These are phyloP conservation scores for Aspergillaceae sp. DNA, from an alignment of 2,329 filamentous ascomycete species.

Conservation along the genomic window DNA sequence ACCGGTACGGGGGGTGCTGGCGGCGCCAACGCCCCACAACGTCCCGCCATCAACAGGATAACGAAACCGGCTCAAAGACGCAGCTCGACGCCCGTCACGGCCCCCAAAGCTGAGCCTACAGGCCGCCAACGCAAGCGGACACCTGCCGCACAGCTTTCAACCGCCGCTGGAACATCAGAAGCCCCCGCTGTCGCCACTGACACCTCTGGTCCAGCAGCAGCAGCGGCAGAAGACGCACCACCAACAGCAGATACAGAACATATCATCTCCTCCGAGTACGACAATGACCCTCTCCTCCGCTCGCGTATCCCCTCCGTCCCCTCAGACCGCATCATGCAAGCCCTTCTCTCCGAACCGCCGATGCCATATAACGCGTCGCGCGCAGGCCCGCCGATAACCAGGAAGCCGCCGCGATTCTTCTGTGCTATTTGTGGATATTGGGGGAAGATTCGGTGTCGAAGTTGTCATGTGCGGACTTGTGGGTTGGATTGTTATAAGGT, in stretches of 20 bases:
- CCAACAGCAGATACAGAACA: conserved; percentile 2
- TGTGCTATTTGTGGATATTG: conserved; percentile 45
- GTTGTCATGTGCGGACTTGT: conserved; percentile 40
- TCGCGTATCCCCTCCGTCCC: conserved; percentile 36
- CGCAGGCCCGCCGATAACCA: conserved; percentile 24
- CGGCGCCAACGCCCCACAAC: conserved; percentile 3
- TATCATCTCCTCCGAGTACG: conserved; percentile 28
- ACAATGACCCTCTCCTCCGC: conserved; percentile 35
- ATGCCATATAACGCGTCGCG: conserved; percentile 40
- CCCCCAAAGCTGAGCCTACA: conserved; percentile 5
- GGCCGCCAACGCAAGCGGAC: conserved; percentile 14
- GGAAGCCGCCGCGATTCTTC: conserved; percentile 33
- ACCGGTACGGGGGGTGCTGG: background rate
- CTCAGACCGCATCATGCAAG: conserved; percentile 38
- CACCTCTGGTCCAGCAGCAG: conserved; percentile 3
- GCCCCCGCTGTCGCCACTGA: background rate
- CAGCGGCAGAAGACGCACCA: conserved; percentile 5
- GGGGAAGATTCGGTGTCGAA: conserved; percentile 42
- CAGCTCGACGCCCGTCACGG: conserved; percentile 20
- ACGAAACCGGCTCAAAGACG: conserved; percentile 17
- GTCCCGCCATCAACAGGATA: conserved; percentile 10
- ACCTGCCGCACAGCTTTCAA: conserved; percentile 3
- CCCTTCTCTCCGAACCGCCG: conserved; percentile 38
- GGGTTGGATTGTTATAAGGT: conserved; percentile 40
- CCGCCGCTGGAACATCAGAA: background rate